Base-by-base conservation (phyloP, 345 rosid genomes). In the Viola odorata region DNA sequence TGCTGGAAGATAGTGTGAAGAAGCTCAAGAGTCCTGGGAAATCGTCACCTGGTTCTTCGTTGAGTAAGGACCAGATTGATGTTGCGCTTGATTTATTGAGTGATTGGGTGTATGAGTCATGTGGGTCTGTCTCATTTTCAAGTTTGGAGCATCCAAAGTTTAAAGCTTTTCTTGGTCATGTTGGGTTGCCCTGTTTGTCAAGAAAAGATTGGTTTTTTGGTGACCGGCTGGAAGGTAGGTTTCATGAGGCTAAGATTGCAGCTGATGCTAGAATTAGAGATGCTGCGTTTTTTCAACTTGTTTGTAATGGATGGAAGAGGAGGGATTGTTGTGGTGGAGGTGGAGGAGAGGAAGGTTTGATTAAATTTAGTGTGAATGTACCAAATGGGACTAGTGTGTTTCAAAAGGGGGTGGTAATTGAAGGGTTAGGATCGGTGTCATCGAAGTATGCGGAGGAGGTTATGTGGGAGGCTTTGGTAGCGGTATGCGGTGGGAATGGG, bases 1-100 rank as follows among this genome's bases (percentile, higher is more conserved):
- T 75, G 84, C 69, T 82, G 73, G 86, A 82, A 66, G 75, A 79
- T 45, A 82, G 86, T 57, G 78, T 82, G 6, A 82, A 79, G 79
- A 79, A 65, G 82, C 80, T 79, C 17, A 82, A 82, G 76, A 79
- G 84, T 57, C 80, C 82, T 23, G 32, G 32, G 6, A 79, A 82
- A 64, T 48, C 80, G 8, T 73, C 77, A 37, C 80, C 78, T 12
- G 82, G 78, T 68, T 77, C 84, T 45, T 73, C 77, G 37, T 69
- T 82, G 47, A 79, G 68, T 72, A 75, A 77, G 68, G 75, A 73
- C 56, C 86, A 77, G 69, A 58, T 75, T 61, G 77, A 77, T 61
- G 77, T 74, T 23, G 86, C 84, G 9, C 62, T 82, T 15, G 80
- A 79, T 8, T 70, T 77, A 48, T 68, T 82, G 57, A 71, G 78